Percentiles rank a stretch among this genome's conserved stretches.
Evolutionary conservation across 2,329 filamentous ascomycete species (phyloP).

Genomic region (Aureobasidium sp.): DNA sequence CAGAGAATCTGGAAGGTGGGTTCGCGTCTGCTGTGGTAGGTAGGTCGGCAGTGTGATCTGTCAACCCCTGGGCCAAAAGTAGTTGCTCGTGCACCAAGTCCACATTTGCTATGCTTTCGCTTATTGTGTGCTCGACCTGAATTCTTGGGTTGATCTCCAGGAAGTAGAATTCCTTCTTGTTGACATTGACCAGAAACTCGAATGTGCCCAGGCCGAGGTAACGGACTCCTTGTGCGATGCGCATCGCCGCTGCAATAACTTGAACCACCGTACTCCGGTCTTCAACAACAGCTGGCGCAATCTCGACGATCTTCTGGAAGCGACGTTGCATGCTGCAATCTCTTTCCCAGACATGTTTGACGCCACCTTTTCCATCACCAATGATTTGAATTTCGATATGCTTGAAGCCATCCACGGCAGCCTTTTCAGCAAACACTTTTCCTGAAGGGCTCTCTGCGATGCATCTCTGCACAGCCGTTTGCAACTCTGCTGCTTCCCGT

Average conservation of each 20-base stretch:
- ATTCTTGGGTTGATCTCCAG: constrained; percentile 53
- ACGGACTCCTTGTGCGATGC: constrained; percentile 38
- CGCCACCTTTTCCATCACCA: constrained; percentile 45
- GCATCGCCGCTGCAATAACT: constrained; percentile 47
- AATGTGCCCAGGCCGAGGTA: constrained; percentile 56
- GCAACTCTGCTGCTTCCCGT: constrained; percentile 31
- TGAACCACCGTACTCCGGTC: constrained; percentile 39
- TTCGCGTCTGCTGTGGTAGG: neutral
- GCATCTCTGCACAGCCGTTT: constrained; percentile 40
- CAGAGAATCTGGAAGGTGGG: constrained; percentile 37
- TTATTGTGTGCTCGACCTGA: constrained; percentile 56
- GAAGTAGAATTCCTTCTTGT: constrained; percentile 45
- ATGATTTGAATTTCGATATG: constrained; percentile 56
- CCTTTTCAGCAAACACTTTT: constrained; percentile 54
- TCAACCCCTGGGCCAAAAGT: constrained; percentile 43
- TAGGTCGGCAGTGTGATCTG: neutral
- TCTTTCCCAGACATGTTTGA: constrained; percentile 50
- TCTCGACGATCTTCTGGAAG: constrained; percentile 54
- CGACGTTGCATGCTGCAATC: constrained; percentile 53
- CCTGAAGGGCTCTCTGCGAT: constrained; percentile 51
- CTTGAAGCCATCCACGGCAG: constrained; percentile 50
- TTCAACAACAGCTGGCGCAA: constrained; percentile 44
- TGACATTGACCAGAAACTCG: constrained; percentile 52
- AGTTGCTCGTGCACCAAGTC: constrained; percentile 51
- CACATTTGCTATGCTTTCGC: constrained; percentile 44